Evolutionary conservation across 805 yeast species (phyloP), one percentile per base, ranked within the genome.

Genomic region (Metschnikowia picachoensis): DNA sequence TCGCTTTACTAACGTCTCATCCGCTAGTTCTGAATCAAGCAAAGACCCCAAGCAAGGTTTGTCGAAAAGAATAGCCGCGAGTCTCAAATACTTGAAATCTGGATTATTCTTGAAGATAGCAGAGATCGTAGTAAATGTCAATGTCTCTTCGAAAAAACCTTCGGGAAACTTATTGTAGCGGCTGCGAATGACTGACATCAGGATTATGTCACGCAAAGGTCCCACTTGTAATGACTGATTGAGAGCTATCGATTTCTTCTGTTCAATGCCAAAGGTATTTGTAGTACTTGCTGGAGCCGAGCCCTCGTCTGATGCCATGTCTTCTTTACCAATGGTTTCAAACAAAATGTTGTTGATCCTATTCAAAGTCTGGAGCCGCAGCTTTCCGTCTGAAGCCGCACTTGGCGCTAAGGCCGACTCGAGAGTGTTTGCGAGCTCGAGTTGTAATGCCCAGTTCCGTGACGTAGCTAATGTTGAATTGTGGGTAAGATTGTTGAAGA

Each of bases 361-460:
- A 20, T 66, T 66, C 32, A 66, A 41, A 1, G 62, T 43, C 53
- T 65, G 45, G 2, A 20, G 20, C 50, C 57, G 48, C 43, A 8
- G 35, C 34, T 20, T 46, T 37, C 44, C 29, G 34, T 35, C 55
- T 12, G 20, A 20, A 8, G 27, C 25, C 20, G 44, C 29, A 20
- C 38, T 35, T 8, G 72, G 72, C 5, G 70, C 64, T 51, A 77
- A 73, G 0, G 74, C 66, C 2, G 74, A 68, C 45, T 64, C 61
- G 35, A 74, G 59, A 30, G 74, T 77, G 49, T 72, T 69, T 0
- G 81, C 67, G n/a, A 84, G 56, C 39, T 73, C 76, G 40, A 85
- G 60, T 56, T 85, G 92, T 12, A 74, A 68, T 20, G 78, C 69
- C 92, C 95, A 87, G 51, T 82, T 77, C 30, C 71, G 70, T 7